Evolutionary conservation across 1,284 basidiomycete species (phyloP).

Genomic region (Tetrapyrgos nigripes): DNA sequence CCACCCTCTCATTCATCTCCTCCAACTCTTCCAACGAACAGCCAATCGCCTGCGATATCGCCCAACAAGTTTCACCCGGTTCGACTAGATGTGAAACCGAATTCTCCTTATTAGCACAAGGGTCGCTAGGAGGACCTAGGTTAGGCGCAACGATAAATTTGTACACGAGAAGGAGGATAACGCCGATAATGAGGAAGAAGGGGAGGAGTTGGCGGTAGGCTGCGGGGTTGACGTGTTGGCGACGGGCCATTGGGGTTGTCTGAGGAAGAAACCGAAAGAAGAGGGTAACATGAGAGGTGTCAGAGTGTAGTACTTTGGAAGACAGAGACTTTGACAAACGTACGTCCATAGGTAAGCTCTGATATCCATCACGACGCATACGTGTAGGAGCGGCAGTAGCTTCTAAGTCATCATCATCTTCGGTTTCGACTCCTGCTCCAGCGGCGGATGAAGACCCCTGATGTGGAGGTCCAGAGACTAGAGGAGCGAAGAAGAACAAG

Average conservation of each 20-base stretch:
- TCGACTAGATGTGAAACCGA: constrained; percentile 53
- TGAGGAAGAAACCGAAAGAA: constrained; percentile 12
- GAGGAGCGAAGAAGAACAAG: background rate
- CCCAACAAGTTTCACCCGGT: constrained; percentile 76
- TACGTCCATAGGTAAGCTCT: constrained; percentile 60
- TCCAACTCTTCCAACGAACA: constrained; percentile 61
- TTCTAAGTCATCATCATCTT: constrained; percentile 58
- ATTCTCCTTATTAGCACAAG: constrained; percentile 53
- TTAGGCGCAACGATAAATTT: constrained; percentile 59
- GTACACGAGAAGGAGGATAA: constrained; percentile 69
- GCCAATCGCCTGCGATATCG: constrained; percentile 57
- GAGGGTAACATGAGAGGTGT: background rate
- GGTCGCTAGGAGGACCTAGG: constrained; percentile 35
- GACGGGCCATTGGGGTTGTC: constrained; percentile 36
- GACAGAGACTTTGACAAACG: constrained; percentile 10
- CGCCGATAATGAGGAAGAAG: constrained; percentile 74
- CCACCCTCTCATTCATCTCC: constrained; percentile 57
- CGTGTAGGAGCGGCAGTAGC: constrained; percentile 48
- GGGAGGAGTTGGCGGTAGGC: constrained; percentile 73
- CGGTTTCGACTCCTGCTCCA: constrained; percentile 24
- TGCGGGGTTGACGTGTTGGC: constrained; percentile 38
- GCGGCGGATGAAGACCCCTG: constrained; percentile 5
- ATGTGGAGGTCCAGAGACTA: background rate
- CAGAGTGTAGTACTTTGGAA: background rate
- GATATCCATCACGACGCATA: constrained; percentile 49